phyloP scores from a whole-genome alignment of 768 basidiomycete species.

The Austroboletus festivus region DNA sequence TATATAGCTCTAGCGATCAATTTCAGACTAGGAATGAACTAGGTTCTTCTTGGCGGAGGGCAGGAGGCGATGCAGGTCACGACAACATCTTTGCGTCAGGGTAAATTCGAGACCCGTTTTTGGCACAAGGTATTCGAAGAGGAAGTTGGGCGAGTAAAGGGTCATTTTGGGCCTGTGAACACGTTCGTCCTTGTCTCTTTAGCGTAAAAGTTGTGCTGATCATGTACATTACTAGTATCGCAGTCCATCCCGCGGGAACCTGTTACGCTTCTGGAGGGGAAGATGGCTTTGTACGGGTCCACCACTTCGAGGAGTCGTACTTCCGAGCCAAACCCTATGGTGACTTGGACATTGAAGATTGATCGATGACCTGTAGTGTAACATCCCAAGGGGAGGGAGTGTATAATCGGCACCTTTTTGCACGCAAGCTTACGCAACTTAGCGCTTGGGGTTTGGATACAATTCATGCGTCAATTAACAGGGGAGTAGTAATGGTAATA shows the following conservation, averaged over 20 bases:
- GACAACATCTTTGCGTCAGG: constrained; percentile 88
- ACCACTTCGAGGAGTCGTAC: constrained; percentile 93
- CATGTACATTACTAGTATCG: constrained; percentile 55
- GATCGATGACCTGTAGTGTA: constrained; percentile 15
- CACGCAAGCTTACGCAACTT: no score
- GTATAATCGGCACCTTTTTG: constrained; percentile 1
- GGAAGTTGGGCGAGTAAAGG: constrained; percentile 95
- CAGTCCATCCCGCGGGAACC: constrained; percentile 85
- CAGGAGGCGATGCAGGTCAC: constrained; percentile 98
- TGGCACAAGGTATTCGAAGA: constrained; percentile 98
- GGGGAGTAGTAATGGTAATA: background rate
- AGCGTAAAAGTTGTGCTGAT: background rate
- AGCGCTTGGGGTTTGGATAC: no score
- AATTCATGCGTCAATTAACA: background rate
- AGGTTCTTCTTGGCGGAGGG: constrained; percentile 93
- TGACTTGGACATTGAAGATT: constrained; percentile 74
- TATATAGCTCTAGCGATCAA: background rate
- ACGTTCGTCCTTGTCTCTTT: constrained; percentile 60
- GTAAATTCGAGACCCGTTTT: constrained; percentile 97
- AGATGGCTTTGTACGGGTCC: constrained; percentile 90
- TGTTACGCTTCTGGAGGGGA: constrained; percentile 94
- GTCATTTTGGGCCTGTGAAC: constrained; percentile 95
- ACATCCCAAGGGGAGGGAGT: constrained; percentile 4
- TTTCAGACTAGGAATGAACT: background rate
- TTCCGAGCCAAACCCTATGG: constrained; percentile 91